Evolutionary conservation across 441 rosid species (phyloP).

Genomic region (Aquilaria agallochum): DNA sequence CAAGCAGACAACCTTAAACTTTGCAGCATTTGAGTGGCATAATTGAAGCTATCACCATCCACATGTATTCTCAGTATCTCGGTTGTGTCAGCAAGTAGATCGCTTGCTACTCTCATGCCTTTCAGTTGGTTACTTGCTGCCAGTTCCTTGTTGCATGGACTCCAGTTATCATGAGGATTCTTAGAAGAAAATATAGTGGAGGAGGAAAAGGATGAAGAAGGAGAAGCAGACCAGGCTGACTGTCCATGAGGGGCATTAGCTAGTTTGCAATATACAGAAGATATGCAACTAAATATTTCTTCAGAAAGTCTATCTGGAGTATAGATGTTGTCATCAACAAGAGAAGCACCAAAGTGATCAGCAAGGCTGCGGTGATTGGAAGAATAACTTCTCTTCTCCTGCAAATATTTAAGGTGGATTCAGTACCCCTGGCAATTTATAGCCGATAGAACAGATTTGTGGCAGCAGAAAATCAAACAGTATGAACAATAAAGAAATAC

Average conservation of each 20-base stretch:
- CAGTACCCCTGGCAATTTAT: neutral
- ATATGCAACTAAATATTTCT: constrained; percentile 72
- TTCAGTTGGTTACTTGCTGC: constrained; percentile 20
- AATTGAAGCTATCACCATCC: constrained; percentile 56
- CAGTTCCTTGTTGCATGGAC: constrained; percentile 47
- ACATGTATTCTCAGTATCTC: constrained; percentile 57
- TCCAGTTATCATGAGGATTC: constrained; percentile 61
- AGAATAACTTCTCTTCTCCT: constrained; percentile 34
- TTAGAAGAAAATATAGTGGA: constrained; percentile 64
- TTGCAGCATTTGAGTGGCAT: constrained; percentile 57
- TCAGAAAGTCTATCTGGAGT: constrained; percentile 69
- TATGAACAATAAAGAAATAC: neutral
- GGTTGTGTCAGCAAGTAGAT: constrained; percentile 31
- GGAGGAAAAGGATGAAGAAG: constrained; percentile 67
- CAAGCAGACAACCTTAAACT: constrained; percentile 56
- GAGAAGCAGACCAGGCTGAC: constrained; percentile 40
- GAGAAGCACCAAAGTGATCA: constrained; percentile 55
- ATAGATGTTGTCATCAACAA: constrained; percentile 18
- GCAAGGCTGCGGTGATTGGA: constrained; percentile 63
- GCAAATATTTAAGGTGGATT: constrained; percentile 14
- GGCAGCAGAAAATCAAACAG: neutral
- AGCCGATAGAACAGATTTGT: too few species aligned
- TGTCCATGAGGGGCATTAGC: constrained; percentile 29
- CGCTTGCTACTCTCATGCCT: constrained; percentile 39
- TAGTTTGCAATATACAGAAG: constrained; percentile 69